These are phyloP conservation scores for Physcia stellaris DNA, from an alignment of 495 filamentous ascomycete genomes.

Conservation along the genomic window DNA sequence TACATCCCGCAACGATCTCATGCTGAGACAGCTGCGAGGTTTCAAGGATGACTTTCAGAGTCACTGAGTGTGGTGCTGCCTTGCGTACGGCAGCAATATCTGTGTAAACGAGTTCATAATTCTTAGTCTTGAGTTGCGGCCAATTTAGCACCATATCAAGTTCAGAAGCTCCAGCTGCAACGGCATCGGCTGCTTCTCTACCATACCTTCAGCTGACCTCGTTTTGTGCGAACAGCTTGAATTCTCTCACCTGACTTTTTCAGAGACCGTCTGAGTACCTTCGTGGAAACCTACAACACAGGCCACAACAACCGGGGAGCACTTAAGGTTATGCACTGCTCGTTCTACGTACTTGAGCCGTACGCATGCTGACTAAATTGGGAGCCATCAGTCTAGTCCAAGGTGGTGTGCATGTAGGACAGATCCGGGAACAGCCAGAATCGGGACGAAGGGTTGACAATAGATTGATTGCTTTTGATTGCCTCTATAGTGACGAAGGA, in stretches of 20 bases:
- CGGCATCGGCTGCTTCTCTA: constrained; percentile 40
- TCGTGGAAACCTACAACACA: constrained; percentile 58
- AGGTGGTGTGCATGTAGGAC: too few species aligned
- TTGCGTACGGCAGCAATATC: constrained; percentile 43
- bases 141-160: constrained; percentile 59
- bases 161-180: constrained; percentile 44
- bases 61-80: constrained; percentile 31
- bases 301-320: constrained; percentile 37
- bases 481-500: too few species aligned
- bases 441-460: too few species aligned
- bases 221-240: constrained; percentile 3
- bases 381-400: background rate
- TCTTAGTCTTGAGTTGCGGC: constrained; percentile 31
- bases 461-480: too few species aligned
- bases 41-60: constrained; percentile 55
- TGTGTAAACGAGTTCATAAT: constrained; percentile 38
- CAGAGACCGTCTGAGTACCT: constrained; percentile 38
- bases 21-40: constrained; percentile 40
- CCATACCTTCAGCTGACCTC: constrained; percentile 7
- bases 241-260: constrained; percentile 31
- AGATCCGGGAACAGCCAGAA: too few species aligned
- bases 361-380: constrained; percentile 38
- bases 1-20: constrained; percentile 45
- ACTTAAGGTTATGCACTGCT: constrained; percentile 37
- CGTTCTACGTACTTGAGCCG: constrained; percentile 38